Evolutionary conservation across 257 asterid species (phyloP), one percentile per base, ranked within the genome.

Genomic region (Capsicum baccatum): DNA sequence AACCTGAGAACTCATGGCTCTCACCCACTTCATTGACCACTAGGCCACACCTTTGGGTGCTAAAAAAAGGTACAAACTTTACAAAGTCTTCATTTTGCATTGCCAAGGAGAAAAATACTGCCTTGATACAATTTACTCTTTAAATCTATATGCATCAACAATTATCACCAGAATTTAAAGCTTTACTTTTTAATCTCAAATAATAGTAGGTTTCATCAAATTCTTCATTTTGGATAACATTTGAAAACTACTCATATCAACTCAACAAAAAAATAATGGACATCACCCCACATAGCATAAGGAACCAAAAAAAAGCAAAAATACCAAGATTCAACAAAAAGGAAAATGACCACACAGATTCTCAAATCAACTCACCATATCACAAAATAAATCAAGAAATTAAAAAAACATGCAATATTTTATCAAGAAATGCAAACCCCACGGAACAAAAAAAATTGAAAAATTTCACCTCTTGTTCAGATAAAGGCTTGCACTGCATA

Each of bases 401-500:
- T 47, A 6, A 73, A 52, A 44, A 19, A 74, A 6, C 47, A 3
- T 47, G 19, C 82, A 60, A 52, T 13, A 82, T 50, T 50, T 15
- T 26, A 66, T 15, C 48, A 48, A 33, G 11, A 37, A 12, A 56
- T 39, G 3, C 9, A 37, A 59, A 17, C 47, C 26, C 52, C 26
- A 54, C 37, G 67, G 71, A 59, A 58, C 5, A 55, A 79, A 69
- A 4, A n/a, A 6, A 42, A 47, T 35, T 19, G 68, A 48, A 39
- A 13, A 62, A 26, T 26, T 16, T 55, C 71, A 94, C 98, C 95
- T 94, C 98, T 81, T 86, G 95, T 62, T 94, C 95, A 83, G 97
- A 90, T 85, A 94, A 86, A 86, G 98, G 96, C 76, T 92, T 94
- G 94, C 98, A 92, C 89, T 94, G 98, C 91, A 90, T 92, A 86